These are phyloP conservation scores for Penicillium mononematosum DNA, from an alignment of 495 filamentous ascomycete species.

Conservation along the genomic window DNA sequence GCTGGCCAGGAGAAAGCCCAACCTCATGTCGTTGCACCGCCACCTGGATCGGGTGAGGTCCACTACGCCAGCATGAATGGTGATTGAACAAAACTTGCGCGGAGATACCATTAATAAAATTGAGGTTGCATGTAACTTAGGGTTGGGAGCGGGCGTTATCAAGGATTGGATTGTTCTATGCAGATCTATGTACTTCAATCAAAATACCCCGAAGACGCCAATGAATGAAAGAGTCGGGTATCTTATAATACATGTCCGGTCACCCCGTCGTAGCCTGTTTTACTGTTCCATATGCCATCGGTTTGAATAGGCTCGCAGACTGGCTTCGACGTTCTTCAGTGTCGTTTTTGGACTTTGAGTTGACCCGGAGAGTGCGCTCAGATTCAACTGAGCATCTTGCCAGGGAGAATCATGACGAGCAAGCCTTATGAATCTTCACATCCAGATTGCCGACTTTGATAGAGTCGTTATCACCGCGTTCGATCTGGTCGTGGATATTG, in stretches of 20 bases:
- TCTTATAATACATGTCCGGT: slow-evolving; percentile 45
- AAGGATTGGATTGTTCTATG: slow-evolving; percentile 37
- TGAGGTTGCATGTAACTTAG: slow-evolving; percentile 33
- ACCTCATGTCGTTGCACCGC: slow-evolving; percentile 63
- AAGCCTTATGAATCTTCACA: slow-evolving; percentile 49
- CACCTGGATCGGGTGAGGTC: slow-evolving; percentile 78
- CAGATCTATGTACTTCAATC: slow-evolving; percentile 40
- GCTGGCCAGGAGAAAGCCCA: slow-evolving; percentile 42
- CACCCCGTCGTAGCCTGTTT: slow-evolving; percentile 8
- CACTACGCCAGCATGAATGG: slow-evolving; percentile 84
- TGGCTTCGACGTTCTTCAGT: not conserved
- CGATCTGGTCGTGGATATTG: slow-evolving; percentile 84
- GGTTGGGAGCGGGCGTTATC: slow-evolving; percentile 42
- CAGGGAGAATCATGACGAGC: slow-evolving; percentile 32
- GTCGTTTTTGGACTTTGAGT: not conserved
- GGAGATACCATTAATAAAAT: slow-evolving; percentile 8
- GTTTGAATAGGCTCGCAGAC: not conserved
- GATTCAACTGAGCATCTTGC: not conserved
- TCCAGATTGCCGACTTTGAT: slow-evolving; percentile 58
- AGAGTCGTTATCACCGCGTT: slow-evolving; percentile 88
- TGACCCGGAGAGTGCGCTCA: slow-evolving; percentile 10
- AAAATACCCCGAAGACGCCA: slow-evolving; percentile 41
- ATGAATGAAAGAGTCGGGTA: slow-evolving; percentile 44
- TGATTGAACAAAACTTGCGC: slow-evolving; percentile 51
- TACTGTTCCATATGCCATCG: slow-evolving; percentile 6